These are phyloP conservation scores for Cyanodermella asteris DNA, from an alignment of 2,329 filamentous ascomycete species.

Conservation along the genomic window DNA sequence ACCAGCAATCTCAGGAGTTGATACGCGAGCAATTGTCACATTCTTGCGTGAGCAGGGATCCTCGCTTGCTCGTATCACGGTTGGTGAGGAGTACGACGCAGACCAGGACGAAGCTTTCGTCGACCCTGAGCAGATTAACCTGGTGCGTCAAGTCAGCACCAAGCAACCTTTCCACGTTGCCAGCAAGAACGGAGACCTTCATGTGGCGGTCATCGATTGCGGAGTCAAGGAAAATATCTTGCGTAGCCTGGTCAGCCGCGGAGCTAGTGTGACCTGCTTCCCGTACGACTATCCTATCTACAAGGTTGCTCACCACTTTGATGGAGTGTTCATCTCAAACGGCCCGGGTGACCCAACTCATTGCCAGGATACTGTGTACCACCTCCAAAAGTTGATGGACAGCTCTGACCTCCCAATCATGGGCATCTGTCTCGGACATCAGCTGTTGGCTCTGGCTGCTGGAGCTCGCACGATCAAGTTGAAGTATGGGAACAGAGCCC, in stretches of 20 bases:
- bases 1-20: constrained; percentile 86
- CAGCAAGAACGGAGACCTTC: constrained; percentile 60
- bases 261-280: constrained; percentile 81
- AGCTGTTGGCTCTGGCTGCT: constrained; percentile 74
- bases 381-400: constrained; percentile 77
- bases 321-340: constrained; percentile 98
- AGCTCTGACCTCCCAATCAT: constrained; percentile 79
- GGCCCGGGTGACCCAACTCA: constrained; percentile 95
- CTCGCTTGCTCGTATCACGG: constrained; percentile 78
- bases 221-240: constrained; percentile 99
- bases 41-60: constrained; percentile 90
- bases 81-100: constrained; percentile 94
- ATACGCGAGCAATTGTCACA: constrained; percentile 91
- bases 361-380: constrained; percentile 84
- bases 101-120: constrained; percentile 93
- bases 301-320: constrained; percentile 94
- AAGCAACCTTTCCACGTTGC: constrained; percentile 94
- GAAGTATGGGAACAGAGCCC: constrained; percentile 96
- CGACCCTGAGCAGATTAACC: constrained; percentile 89
- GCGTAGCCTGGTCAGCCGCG: constrained; percentile 75
- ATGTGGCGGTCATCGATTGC: constrained; percentile 89
- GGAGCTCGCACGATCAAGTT: constrained; percentile 87
- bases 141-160: constrained; percentile 89
- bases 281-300: constrained; percentile 95
- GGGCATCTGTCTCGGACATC: constrained; percentile 94